These are phyloP conservation scores for Raffaelea albimanens DNA, from an alignment of 2,329 filamentous ascomycete genomes.

Conservation along the genomic window DNA sequence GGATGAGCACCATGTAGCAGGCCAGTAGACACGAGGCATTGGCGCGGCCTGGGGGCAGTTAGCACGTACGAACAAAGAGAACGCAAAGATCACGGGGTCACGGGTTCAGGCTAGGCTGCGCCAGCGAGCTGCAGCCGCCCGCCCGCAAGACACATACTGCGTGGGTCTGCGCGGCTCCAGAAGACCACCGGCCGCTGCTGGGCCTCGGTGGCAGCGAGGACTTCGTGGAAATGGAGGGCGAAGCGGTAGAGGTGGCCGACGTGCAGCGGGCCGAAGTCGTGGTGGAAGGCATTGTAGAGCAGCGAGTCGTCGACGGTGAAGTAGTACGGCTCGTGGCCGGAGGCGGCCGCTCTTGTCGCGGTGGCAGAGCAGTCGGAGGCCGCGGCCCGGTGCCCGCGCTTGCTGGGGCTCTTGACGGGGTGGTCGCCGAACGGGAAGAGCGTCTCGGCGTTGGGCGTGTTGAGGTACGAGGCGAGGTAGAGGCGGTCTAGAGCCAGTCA, in stretches of 20 bases:
- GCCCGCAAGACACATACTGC: conserved; percentile 75
- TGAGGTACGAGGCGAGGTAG: conserved; percentile 86
- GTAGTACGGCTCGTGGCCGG: conserved; percentile 70
- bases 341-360: conserved; percentile 15
- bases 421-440: conserved; percentile 69
- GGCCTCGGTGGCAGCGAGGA: conserved; percentile 84
- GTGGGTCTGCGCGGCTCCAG: conserved; percentile 85
- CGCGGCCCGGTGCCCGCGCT: conserved; percentile 55
- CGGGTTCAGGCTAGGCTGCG: too few relatives aligned
- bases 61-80: conserved; percentile 12
- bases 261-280: conserved; percentile 95
- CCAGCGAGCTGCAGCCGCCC: too few relatives aligned
- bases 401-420: conserved; percentile 58
- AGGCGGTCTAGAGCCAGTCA: conserved; percentile 60
- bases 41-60: conserved; percentile 55
- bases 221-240: conserved; percentile 90
- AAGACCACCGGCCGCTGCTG: conserved; percentile 87
- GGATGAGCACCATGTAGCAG: conserved; percentile 98
- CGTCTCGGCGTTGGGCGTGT: conserved; percentile 70
- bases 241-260: conserved; percentile 96
- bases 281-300: conserved; percentile 96
- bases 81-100: background rate
- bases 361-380: conserved; percentile 11
- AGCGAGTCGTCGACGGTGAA: conserved; percentile 91
- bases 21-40: conserved; percentile 93